Percentiles rank a stretch among this genome's conserved stretches.
phyloP scores from a whole-genome alignment of 108 stramenopile species.

The Cyclotella distinguenda region DNA sequence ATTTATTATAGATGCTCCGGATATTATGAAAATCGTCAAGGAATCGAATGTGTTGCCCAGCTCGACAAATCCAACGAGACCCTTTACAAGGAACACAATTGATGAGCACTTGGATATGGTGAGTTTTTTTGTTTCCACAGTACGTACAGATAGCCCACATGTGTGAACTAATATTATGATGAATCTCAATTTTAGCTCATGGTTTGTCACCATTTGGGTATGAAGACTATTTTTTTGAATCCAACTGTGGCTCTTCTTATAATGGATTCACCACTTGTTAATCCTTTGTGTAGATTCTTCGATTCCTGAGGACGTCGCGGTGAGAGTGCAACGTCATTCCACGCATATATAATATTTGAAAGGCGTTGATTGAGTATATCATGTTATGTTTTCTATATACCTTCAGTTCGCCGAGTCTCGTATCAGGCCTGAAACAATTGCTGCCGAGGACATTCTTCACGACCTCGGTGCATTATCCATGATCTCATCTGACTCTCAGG shows the following conservation, averaged over 20 bases:
- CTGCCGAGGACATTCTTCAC: constrained; percentile 97
- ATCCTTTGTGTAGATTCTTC: too few species aligned
- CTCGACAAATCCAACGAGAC: constrained; percentile 96
- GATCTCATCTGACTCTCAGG: constrained; percentile 90
- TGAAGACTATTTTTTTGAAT: too few species aligned
- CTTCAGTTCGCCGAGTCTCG: constrained; percentile 67
- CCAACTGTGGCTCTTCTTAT: too few species aligned
- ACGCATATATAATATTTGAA: too few species aligned
- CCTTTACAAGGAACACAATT: constrained; percentile 95
- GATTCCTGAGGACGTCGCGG: constrained; percentile 96
- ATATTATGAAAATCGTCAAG: constrained; percentile 96
- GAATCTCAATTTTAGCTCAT: constrained; percentile 60
- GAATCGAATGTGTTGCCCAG: constrained; percentile 91
- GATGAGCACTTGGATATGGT: constrained; percentile 99
- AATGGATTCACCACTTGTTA: too few species aligned
- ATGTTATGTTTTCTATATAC: neutral
- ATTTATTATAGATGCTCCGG: constrained; percentile 75
- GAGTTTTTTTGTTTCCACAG: constrained; percentile 7
- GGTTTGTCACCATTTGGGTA: constrained; percentile 95
- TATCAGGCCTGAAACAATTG: constrained; percentile 97
- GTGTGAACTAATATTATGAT: neutral
- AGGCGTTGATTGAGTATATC: too few species aligned
- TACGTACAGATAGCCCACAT: constrained; percentile 2
- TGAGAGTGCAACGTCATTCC: neutral
- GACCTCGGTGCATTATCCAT: constrained; percentile 96